Evolutionary conservation across 164 flowering plant genomes (phyloP).

Genomic region (Saururus chinensis): DNA sequence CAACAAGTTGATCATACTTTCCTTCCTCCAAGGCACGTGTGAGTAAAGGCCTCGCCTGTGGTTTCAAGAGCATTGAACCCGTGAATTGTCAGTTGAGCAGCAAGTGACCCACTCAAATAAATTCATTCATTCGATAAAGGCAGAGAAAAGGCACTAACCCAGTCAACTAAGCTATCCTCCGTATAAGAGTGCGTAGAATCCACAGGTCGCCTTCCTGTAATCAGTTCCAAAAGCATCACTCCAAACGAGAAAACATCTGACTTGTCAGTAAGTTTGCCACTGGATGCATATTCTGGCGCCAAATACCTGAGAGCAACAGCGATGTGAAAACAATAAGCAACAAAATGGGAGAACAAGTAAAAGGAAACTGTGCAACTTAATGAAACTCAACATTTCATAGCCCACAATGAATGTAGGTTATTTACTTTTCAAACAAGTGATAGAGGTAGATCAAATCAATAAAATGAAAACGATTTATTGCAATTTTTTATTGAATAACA

Average conservation of each 20-base stretch:
- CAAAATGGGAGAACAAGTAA: not conserved
- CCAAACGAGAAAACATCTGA: constrained; percentile 95
- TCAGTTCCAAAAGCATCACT: constrained; percentile 83
- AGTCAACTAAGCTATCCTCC: constrained; percentile 86
- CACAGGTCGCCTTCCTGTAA: constrained; percentile 82
- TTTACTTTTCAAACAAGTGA: too few species aligned
- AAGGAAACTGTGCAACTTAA: not conserved
- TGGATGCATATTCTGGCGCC: constrained; percentile 93
- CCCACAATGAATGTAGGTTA: too few species aligned
- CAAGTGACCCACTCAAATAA: not conserved
- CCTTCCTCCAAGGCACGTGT: constrained; percentile 62
- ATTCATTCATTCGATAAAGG: not conserved
- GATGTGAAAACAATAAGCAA: not conserved
- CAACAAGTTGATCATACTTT: constrained; percentile 56
- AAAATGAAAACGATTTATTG: too few species aligned
- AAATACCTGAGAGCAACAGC: constrained; percentile 48
- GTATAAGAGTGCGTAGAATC: constrained; percentile 36
- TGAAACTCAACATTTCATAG: too few species aligned
- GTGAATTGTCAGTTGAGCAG: not conserved
- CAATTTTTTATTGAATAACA: too few species aligned
- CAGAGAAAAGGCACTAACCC: constrained; percentile 48
- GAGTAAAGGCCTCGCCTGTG: constrained; percentile 80
- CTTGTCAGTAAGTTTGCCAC: constrained; percentile 82
- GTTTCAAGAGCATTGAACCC: constrained; percentile 8
- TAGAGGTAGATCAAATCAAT: too few species aligned